Evolutionary conservation across 108 stramenopile species (phyloP), one percentile per base, ranked within the genome.

Genomic region (Nitzschia putrida): DNA sequence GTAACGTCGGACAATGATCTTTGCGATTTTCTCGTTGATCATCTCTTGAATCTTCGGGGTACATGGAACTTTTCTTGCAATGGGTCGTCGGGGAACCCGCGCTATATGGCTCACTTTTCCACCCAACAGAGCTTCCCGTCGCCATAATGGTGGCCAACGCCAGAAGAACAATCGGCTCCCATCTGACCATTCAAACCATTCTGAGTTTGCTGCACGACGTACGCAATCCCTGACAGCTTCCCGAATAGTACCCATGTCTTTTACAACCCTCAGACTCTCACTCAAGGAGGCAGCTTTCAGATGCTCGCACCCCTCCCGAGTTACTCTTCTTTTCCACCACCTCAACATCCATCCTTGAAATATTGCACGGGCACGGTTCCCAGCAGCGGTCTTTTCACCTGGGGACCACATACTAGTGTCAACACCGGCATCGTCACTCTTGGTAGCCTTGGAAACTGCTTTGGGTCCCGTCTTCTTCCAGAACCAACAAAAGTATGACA

Each of bases 171-270:
- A 42, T 9, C 50, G 29, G 26, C 63, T 65, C 9, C 80, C 80
- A n/a, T 65, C 56, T 13, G 68, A 37, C 80, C 76, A 81, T 16
- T 69, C 66, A 68, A 67, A 80, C 61, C 67, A 80, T 22, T 44
- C 39, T 7, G 79, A 29, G 20, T 41, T 57, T 5, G 42, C 39
- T 37, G 59, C 45, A 3, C 79, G 1, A 1, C 38, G 11, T 6
- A 75, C 16, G 22, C 42, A 57, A 18, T 76, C 80, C 16, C 66
- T 9, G 13, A 44, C 11, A 9, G 13, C 44, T 44, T 44, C 44
- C 44, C 13, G 9, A 13, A 13, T 11, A 11, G 11, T 9, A 11
- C 13, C 13, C 13, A 44, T 11, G 13, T 44, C 44, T 44, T 44
- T 13, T n/a, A n/a, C n/a, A n/a, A n/a, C n/a, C n/a, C n/a, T n/a